Percentiles rank a stretch among this genome's conserved stretches.
phyloP scores from a whole-genome alignment of 805 yeast genomes.

The Yueomyces sp. region DNA sequence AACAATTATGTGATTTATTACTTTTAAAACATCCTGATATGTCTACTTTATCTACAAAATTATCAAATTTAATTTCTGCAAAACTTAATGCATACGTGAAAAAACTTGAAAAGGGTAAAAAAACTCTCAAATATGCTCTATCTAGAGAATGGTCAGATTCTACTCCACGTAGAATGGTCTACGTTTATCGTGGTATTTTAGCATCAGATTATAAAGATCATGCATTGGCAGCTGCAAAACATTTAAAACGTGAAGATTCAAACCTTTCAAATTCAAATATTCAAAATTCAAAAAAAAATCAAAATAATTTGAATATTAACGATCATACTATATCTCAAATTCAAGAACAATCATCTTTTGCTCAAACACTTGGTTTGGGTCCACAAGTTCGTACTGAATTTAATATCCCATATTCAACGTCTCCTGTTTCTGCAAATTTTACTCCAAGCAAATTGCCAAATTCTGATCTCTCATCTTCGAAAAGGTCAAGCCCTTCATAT shows the following conservation, averaged over 20 bases:
- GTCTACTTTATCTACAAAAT: slow-evolving; percentile 68
- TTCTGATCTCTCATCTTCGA: neutral
- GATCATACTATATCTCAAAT: neutral
- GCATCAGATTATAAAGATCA: slow-evolving; percentile 64
- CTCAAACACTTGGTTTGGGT: slow-evolving; percentile 5
- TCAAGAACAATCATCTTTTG: slow-evolving; percentile 2
- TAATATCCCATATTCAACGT: slow-evolving; percentile 55
- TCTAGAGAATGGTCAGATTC: slow-evolving; percentile 89
- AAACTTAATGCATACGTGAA: slow-evolving; percentile 76
- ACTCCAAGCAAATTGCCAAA: slow-evolving; percentile 6
- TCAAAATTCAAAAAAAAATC: slow-evolving; percentile 1
- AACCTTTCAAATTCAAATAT: neutral
- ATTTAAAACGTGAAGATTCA: slow-evolving; percentile 5
- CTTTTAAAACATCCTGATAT: slow-evolving; percentile 69
- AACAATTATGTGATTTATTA: slow-evolving; percentile 68
- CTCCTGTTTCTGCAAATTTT: slow-evolving; percentile 62
- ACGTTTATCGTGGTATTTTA: slow-evolving; percentile 67
- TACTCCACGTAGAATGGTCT: slow-evolving; percentile 79
- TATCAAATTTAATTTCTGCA: slow-evolving; percentile 71
- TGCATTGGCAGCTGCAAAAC: slow-evolving; percentile 41
- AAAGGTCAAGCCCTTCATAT: neutral
- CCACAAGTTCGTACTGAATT: slow-evolving; percentile 19
- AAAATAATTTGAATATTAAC: neutral
- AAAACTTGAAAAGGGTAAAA: slow-evolving; percentile 74
- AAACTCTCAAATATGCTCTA: slow-evolving; percentile 54